Evolutionary conservation across 306 rosid genomes (phyloP), one percentile per base, ranked within the genome.

Genomic region (Sphenostylis stenocarpa): DNA sequence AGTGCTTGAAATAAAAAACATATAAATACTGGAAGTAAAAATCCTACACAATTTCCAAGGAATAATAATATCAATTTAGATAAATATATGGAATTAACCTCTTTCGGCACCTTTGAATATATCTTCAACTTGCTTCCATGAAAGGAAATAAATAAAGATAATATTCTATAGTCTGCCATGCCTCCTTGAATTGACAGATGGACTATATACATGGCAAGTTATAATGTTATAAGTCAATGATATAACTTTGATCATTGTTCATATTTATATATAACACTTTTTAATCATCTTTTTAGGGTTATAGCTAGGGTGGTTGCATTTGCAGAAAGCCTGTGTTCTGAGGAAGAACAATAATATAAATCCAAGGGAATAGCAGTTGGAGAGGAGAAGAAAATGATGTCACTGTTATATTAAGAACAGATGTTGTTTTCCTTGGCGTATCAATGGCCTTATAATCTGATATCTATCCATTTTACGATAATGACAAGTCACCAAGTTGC

Each of bases 81-180:
- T n/a, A n/a, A n/a, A n/a, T n/a, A n/a, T n/a, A n/a, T n/a, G n/a
- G n/a, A n/a, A n/a, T n/a, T n/a, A n/a, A n/a, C n/a, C n/a, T n/a
- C n/a, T n/a, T n/a, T n/a, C n/a, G n/a, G n/a, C 28, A 26, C 45
- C 57, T 67, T 39, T 52, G 55, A 66, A 65, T 65, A 38, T 48
- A 76, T 76, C n/a, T n/a, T 65, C 73, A 49, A 65, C 73, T 64
- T 65, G 73, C 55, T 64, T 76, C 43, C 43, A 33, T 20, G 1
- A 21, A 20, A 28, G 3, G 16, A 52, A 47, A n/a, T n/a, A n/a
- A n/a, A n/a, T n/a, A n/a, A n/a, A n/a, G n/a, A n/a, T n/a, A 52
- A 52, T 23, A 13, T 3, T 45, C 11, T 61, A 13, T n/a, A 75
- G 17, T n/a, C 24, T 62, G 12, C 63, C 34, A 47, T n/a, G 41